Conservation (phyloP, 2,329 filamentous ascomycete species). For the Thielaviopsis musarum region DNA sequence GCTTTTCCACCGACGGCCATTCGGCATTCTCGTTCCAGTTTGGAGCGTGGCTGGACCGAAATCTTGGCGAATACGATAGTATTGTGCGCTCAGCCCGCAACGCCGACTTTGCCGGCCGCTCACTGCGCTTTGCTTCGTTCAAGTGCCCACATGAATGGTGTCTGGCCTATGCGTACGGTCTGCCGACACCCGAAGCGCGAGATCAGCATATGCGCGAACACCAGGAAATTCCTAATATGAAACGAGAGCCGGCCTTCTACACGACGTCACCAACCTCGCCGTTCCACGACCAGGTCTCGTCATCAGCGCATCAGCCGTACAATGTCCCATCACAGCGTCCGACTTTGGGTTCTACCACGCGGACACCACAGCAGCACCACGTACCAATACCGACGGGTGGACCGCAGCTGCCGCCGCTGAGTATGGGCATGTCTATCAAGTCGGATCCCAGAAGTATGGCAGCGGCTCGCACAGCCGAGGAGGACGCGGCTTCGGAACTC, state of each 20-base stretch:
- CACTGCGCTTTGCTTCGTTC: conserved; percentile 20
- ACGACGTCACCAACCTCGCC: conserved; percentile 21
- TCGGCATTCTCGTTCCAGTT: background rate
- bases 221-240: conserved; percentile 17
- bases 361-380: no score
- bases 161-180: conserved; percentile 42
- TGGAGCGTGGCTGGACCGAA: conserved; percentile 4
- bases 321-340: no score
- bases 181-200: conserved; percentile 31
- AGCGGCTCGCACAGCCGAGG: no score
- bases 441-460: no score
- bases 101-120: conserved; percentile 13
- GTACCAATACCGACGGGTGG: no score
- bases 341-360: no score
- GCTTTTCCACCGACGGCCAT: conserved; percentile 20
- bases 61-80: conserved; percentile 4
- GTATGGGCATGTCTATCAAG: no score
- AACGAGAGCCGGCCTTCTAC: conserved; percentile 30
- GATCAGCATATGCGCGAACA: conserved; percentile 35
- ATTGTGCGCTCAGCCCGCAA: conserved; percentile 9
- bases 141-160: conserved; percentile 40
- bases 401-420: no score
- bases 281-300: conserved; percentile 13
- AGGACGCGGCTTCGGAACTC: conserved; percentile 11
- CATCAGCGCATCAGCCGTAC: no score